Conservation (phyloP, 2,329 filamentous ascomycete genomes). For the Penicillium sp. region DNA sequence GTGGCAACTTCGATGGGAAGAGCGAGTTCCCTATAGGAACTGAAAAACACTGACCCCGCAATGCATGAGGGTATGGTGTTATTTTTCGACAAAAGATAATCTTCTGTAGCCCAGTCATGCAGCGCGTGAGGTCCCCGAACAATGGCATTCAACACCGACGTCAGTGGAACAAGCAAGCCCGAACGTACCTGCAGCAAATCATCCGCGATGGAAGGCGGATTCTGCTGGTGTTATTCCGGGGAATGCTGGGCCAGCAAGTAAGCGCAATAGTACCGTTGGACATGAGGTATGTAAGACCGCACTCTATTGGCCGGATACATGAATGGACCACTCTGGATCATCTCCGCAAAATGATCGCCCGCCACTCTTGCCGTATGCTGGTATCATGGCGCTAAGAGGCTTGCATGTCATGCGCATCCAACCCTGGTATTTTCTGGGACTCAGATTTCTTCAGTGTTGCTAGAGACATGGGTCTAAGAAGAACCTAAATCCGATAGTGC, state of each 20-base stretch:
- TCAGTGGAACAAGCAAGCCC: neutral
- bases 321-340: slow-evolving; percentile 8
- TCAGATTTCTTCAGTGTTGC: neutral
- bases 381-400: slow-evolving; percentile 6
- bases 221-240: slow-evolving; percentile 6
- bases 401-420: slow-evolving; percentile 13
- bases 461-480: slow-evolving; percentile 14
- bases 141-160: slow-evolving; percentile 2
- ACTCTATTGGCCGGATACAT: slow-evolving; percentile 13
- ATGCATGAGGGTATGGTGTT: neutral
- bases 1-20: neutral
- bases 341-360: slow-evolving; percentile 17
- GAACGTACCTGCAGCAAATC: slow-evolving; percentile 4
- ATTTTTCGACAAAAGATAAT: neutral
- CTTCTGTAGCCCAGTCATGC: neutral
- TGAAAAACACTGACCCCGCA: neutral
- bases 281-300: slow-evolving; percentile 5
- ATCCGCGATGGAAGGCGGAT: slow-evolving; percentile 4
- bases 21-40: neutral
- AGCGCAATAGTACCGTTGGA: slow-evolving; percentile 1
- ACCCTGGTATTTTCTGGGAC: neutral
- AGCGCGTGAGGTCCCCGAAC: neutral
- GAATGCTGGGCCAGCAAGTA: slow-evolving; percentile 8
- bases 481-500: slow-evolving; percentile 14
- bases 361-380: neutral